Evolutionary conservation across 1,284 basidiomycete genomes (phyloP).

Genomic region (Chalciporus piperatoides): DNA sequence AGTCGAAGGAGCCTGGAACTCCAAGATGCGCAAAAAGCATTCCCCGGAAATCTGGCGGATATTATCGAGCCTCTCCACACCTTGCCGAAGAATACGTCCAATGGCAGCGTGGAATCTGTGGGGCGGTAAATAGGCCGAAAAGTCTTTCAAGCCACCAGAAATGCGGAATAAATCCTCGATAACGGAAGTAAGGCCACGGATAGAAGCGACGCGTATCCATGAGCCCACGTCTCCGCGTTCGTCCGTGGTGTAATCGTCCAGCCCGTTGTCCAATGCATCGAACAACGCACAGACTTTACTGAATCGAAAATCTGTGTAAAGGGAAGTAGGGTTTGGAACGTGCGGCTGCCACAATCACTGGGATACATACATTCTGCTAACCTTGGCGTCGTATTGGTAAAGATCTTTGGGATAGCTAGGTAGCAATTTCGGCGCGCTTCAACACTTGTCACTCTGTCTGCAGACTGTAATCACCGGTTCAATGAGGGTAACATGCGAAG

Average conservation of each 20-base stretch:
- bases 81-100: slow-evolving; percentile 79
- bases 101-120: slow-evolving; percentile 55
- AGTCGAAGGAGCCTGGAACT: slow-evolving; percentile 42
- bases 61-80: slow-evolving; percentile 87
- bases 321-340: slow-evolving; percentile 12
- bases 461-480: slow-evolving; percentile 37
- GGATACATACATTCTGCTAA: slow-evolving; percentile 45
- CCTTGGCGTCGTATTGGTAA: slow-evolving; percentile 44
- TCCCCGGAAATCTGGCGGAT: slow-evolving; percentile 79
- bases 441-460: slow-evolving; percentile 45
- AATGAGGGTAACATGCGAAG: slow-evolving; percentile 21
- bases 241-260: slow-evolving; percentile 90
- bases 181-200: slow-evolving; percentile 57
- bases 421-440: slow-evolving; percentile 73
- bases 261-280: slow-evolving; percentile 56
- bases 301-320: slow-evolving; percentile 44
- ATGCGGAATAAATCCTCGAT: slow-evolving; percentile 45
- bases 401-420: slow-evolving; percentile 58
- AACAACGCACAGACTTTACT: slow-evolving; percentile 44
- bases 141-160: slow-evolving; percentile 39
- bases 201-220: slow-evolving; percentile 84
- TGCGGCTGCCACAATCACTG: slow-evolving; percentile 10
- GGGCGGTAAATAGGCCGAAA: slow-evolving; percentile 57
- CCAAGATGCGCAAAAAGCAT: slow-evolving; percentile 52
- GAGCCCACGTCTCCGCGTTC: slow-evolving; percentile 97